Conservation (phyloP, 2,329 filamentous ascomycete genomes). For the Dactylonectria macrodidyma region DNA sequence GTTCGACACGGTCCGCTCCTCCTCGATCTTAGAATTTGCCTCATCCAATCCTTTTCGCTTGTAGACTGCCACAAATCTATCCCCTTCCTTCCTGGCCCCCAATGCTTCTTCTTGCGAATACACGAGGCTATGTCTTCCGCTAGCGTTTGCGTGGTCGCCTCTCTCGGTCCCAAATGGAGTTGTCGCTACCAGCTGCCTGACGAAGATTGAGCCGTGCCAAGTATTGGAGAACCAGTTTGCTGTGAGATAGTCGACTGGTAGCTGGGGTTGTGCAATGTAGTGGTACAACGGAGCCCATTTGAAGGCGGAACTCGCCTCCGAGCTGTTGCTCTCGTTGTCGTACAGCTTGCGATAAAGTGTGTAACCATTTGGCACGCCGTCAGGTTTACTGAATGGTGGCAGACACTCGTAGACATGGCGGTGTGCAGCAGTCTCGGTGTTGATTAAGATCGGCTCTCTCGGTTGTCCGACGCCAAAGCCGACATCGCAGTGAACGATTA, state of each 20-base stretch:
- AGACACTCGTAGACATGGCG: slow-evolving; percentile 7
- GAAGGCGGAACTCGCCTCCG: neutral
- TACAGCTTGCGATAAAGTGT: slow-evolving; percentile 13
- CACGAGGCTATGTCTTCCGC: slow-evolving; percentile 6
- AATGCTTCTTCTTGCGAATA: neutral
- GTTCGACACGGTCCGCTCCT: neutral
- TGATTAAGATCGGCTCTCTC: slow-evolving; percentile 11
- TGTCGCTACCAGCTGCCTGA: slow-evolving; percentile 7
- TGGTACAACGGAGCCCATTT: slow-evolving; percentile 14
- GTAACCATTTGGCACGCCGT: slow-evolving; percentile 6
- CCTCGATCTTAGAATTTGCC: neutral
- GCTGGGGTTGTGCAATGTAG: slow-evolving; percentile 9
- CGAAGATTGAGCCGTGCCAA: slow-evolving; percentile 1
- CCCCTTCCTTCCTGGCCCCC: slow-evolving; percentile 8
- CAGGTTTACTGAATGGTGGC: neutral
- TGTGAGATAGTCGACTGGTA: neutral
- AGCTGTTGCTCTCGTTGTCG: neutral
- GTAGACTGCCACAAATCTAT: neutral
- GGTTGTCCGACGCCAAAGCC: slow-evolving; percentile 14
- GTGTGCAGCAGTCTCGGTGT: slow-evolving; percentile 6
- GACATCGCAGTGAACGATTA: slow-evolving; percentile 12
- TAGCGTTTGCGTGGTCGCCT: neutral
- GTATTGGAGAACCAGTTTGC: slow-evolving; percentile 15
- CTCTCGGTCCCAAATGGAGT: neutral
- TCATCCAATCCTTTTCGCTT: slow-evolving; percentile 2